Evolutionary conservation across 306 rosid species (phyloP), one percentile per base, ranked within the genome.

Genomic region (Boehmeria nivea): DNA sequence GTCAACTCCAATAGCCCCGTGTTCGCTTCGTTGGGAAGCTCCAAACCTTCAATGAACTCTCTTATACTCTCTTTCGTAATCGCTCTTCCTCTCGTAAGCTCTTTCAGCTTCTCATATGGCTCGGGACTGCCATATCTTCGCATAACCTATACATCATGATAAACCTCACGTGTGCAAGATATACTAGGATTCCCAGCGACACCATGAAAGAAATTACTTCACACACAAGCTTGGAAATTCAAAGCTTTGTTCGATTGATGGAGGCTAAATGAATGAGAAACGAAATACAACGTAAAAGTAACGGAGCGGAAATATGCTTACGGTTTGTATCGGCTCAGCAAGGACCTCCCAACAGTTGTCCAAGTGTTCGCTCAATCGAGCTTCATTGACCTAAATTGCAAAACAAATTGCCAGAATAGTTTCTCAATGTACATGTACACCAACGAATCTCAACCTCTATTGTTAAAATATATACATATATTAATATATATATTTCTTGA

Each of bases 251-350:
- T n/a, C n/a, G n/a, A n/a, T n/a, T n/a, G n/a, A n/a, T n/a, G n/a
- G n/a, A n/a, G n/a, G n/a, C n/a, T n/a, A n/a, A 12, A 40, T 14
- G 4, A 40, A 12, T 40, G 45, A 3, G 45, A 3, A 3, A 11
- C 17, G 1, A 11, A n/a, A 11, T 40, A 38, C 24, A 48, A 19
- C 2, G 22, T 6, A 16, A 49, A 49, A 49, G 2, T 0, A 23
- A 2, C 39, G 60, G 37, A 61, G n/a, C n/a, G n/a, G n/a, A 3
- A 59, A 66, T 56, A 49, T 59, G 65, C 87, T 22, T 75, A 87
- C 99, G 0, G 96, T 91, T 59, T 91, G 99, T 61, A 91, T 91
- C 49, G 99, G 94, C 70, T 87, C 99, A 8, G 94, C 98, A 31
- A 91, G 98, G 60, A 91, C 85, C 77, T 91, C 98, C 98, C 98